Evolutionary conservation across 2,329 filamentous ascomycete genomes (phyloP).

Genomic region (Hymenoscyphus salicellus): DNA sequence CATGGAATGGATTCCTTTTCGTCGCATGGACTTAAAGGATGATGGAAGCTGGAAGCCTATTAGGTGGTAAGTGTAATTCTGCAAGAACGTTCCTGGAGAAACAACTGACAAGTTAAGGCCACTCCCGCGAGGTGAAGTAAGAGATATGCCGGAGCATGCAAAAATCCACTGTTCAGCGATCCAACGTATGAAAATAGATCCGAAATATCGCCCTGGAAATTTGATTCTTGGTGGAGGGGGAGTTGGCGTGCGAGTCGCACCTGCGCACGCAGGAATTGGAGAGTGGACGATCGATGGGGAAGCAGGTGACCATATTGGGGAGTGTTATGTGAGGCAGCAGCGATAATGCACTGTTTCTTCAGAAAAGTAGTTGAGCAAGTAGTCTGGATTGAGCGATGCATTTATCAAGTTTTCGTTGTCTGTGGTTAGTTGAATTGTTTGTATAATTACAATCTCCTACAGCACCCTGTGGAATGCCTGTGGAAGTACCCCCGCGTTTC

Average conservation of each 20-base stretch:
- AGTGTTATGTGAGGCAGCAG: conserved; percentile 7
- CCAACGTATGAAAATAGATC: conserved; percentile 51
- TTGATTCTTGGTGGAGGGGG: conserved; percentile 60
- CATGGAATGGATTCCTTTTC: conserved; percentile 63
- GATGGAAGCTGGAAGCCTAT: conserved; percentile 60
- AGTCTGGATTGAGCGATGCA: not conserved
- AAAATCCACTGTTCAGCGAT: conserved; percentile 57
- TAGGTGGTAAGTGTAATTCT: conserved; percentile 40
- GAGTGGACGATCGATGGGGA: conserved; percentile 47
- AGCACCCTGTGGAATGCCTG: not conserved
- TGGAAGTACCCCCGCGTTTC: not conserved
- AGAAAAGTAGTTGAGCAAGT: not conserved
- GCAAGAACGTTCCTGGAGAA: not conserved
- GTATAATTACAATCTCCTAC: not conserved
- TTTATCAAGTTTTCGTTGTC: not conserved
- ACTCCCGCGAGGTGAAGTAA: conserved; percentile 56
- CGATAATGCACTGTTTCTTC: not conserved
- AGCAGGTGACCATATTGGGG: conserved; percentile 41
- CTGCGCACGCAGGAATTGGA: conserved; percentile 50
- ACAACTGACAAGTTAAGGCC: conserved; percentile 35
- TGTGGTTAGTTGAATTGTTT: not conserved
- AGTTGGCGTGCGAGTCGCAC: conserved; percentile 50
- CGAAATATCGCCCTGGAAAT: conserved; percentile 55
- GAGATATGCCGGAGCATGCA: conserved; percentile 56
- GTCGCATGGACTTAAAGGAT: conserved; percentile 56